phyloP scores from a whole-genome alignment of 169 alveolate genomes.

The Cyclospora cayetanensis region DNA sequence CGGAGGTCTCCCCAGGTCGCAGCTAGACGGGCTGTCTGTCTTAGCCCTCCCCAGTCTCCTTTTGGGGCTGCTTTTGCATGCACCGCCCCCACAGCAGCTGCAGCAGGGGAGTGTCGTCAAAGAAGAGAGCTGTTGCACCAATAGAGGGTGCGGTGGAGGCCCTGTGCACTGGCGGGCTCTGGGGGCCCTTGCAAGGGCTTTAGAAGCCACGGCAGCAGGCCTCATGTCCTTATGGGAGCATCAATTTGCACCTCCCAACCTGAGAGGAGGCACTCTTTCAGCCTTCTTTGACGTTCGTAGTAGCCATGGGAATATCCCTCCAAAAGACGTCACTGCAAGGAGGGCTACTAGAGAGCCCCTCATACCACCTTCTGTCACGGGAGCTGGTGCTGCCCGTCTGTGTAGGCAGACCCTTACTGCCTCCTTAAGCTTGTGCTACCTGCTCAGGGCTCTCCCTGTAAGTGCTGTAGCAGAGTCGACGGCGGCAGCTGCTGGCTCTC shows the following conservation, averaged over 20 bases:
- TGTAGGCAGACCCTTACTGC: neutral
- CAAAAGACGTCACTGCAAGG: neutral
- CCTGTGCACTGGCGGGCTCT: neutral
- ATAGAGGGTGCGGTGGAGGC: too few species aligned
- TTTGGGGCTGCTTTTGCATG: slow-evolving; percentile 35
- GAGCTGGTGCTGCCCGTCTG: neutral
- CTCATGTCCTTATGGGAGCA: neutral
- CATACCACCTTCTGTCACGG: neutral
- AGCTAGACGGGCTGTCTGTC: neutral
- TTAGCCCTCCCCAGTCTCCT: neutral
- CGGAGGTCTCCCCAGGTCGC: neutral
- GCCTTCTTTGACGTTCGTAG: neutral
- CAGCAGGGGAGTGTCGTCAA: too few species aligned
- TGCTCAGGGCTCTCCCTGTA: neutral
- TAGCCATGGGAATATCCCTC: neutral
- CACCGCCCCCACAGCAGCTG: slow-evolving; percentile 25
- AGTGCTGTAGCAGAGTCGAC: neutral
- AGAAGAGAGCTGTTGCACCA: too few species aligned
- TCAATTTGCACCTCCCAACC: neutral
- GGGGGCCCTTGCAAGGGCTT: neutral
- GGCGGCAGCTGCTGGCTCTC: neutral
- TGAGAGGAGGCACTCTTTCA: neutral
- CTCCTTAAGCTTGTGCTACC: neutral
- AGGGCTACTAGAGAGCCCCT: neutral
- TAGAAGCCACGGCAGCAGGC: neutral